Base-by-base conservation (phyloP, 2,329 filamentous ascomycete species). In the Calonectria pteridis region DNA sequence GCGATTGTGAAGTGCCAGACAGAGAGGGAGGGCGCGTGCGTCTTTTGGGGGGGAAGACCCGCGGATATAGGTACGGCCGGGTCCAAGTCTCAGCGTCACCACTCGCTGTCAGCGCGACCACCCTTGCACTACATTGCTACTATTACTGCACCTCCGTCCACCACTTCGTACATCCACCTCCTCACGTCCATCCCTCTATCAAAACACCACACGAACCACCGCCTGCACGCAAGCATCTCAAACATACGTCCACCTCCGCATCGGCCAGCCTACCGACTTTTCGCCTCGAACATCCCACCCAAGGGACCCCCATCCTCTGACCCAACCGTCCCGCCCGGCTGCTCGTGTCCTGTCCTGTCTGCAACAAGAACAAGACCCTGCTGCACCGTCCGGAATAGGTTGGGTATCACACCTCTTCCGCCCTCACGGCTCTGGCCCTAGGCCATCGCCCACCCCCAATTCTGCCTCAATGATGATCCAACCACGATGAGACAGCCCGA, bases 401-500 rank as follows among this genome's bases (percentile, higher is more conserved):
- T 82, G 81, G 79, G 71, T 76, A 75, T 74, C 67, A 74, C 69
- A 72, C 74, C 72, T 74, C 76, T 69, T 74, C 55, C 72, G 71
- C 58, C 18, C 69, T 75, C 72, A 66, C 62, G 72, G 77, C 76
- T 72, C 74, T 73, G 74, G 74, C 72, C 76, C 43, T 69, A 46
- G 76, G 74, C 71, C 75, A 33, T 71, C 59, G 76, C 73, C 76
- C 76, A 76, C 74, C 71, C 72, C 72, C 70, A 69, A 59, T 72
- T 75, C 69, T 77, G 76, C 78, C 73, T 81, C 79, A 73, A 83
- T 82, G 81, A 81, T 79, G 76, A 81, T 74, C 79, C 80, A 82
- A 81, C 81, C 81, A 84, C 81, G 67, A 85, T 85, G 84, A 84
- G 77, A 80, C 72, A 76, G 76, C 73, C 74, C 74, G 78, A 77